Base-by-base conservation (phyloP, 257 asterid species). In the Linderniella brevidens region DNA sequence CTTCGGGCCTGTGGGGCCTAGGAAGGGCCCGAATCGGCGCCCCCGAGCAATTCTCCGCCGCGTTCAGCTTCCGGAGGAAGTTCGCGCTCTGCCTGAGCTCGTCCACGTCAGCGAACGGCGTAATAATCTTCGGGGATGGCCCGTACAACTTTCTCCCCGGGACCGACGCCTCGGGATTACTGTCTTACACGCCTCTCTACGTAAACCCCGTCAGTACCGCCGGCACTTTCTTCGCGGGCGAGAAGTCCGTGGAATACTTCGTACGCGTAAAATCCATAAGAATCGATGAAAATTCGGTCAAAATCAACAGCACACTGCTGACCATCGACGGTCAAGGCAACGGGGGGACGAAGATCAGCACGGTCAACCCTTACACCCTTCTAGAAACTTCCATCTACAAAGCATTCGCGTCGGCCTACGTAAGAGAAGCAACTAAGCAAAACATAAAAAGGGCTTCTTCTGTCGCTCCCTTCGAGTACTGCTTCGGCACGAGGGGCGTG, bases 331-430 rank as follows among this genome's bases (percentile, higher is more conserved):
- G 44, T 0, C 46, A 57, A 10, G 75, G 71, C 3, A 19, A 50
- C 7, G 72, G 76, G 61, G 72, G 5, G 32, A 69, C 68, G 8
- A 69, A 64, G 53, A 60, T 69, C 51, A 64, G 68, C 25, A 64
- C 66, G 0, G 59, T 64, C 11, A 35, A 60, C 18, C 67, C 67
- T 13, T 66, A 66, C 15, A 66, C 72, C 0, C 49, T 61, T 1
- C 29, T 66, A 17, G 72, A 66, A 8, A 29, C 52, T 39, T 55
- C 35, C 32, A 6, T 25, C 32, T 25, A 25, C 32, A 3, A 6
- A 25, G 32, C 32, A 6, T 25, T 25, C 6, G 12, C 39, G 46
- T 10, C 58, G n/a, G 53, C 18, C 7, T 60, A 59, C n/a, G 44
- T 41, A 5, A 9, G 13, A 8, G 66, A 45, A 25, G 55, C 65